These are phyloP conservation scores for Cadophora sp. DNA, from an alignment of 2,329 filamentous ascomycete genomes.

Conservation along the genomic window DNA sequence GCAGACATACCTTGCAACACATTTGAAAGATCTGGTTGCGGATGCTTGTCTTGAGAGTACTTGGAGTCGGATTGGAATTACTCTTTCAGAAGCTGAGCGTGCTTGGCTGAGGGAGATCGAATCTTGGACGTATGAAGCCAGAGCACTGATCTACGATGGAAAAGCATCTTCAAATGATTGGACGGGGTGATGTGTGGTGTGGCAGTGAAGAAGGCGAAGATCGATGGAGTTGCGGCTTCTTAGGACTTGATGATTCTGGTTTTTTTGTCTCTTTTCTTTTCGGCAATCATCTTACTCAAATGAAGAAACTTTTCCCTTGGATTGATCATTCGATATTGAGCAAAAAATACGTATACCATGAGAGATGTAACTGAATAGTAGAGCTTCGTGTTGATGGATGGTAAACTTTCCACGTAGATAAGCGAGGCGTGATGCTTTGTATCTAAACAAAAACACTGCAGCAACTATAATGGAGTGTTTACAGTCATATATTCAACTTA, in stretches of 20 bases:
- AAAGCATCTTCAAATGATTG: background rate
- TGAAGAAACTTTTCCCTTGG: background rate
- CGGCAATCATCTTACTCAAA: background rate
- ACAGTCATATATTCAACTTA: too few species aligned
- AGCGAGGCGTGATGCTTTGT: too few species aligned
- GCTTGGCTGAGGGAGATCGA: background rate
- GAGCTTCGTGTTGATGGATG: too few species aligned
- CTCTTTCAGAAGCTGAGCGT: background rate
- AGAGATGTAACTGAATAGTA: too few species aligned
- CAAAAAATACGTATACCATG: too few species aligned
- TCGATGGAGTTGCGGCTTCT: background rate
- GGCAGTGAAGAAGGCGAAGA: background rate
- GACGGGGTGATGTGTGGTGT: background rate
- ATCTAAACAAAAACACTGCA: too few species aligned
- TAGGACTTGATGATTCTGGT: background rate
- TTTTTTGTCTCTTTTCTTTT: background rate
- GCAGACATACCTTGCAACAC: too few species aligned
- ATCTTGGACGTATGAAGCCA: background rate
- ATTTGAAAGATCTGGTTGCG: background rate
- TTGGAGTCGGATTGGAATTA: background rate
- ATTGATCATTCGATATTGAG: too few species aligned
- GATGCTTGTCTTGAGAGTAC: constrained; percentile 6
- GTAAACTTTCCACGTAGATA: too few species aligned
- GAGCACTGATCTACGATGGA: background rate
- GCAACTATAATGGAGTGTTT: too few species aligned